phyloP scores from a whole-genome alignment of 495 filamentous ascomycete genomes.

The Hypoxylon lienhwacheense region DNA sequence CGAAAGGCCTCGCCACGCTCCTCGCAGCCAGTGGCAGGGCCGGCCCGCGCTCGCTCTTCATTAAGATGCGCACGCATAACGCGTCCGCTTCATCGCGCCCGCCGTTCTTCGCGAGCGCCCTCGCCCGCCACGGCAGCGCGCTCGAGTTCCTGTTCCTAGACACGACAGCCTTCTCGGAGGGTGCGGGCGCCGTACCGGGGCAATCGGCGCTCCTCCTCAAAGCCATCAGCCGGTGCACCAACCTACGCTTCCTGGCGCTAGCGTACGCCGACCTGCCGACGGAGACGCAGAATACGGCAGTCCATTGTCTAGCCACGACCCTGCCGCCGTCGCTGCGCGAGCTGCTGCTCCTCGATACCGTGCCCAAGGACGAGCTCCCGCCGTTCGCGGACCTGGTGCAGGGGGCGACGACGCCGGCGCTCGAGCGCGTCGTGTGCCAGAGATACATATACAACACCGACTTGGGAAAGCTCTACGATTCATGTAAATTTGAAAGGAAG shows the following conservation, averaged over 20 bases:
- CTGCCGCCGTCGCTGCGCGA: slow-evolving; percentile 6
- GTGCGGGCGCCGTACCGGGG: no score
- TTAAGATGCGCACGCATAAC: slow-evolving; percentile 4
- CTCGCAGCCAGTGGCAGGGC: background rate
- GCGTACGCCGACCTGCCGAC: background rate
- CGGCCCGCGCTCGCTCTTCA: slow-evolving; percentile 2
- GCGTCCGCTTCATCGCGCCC: background rate
- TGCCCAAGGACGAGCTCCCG: background rate
- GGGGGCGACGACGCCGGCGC: background rate
- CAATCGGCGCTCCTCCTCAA: no score
- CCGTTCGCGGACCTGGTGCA: background rate
- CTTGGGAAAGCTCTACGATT: background rate
- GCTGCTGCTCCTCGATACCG: background rate
- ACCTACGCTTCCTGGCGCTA: background rate
- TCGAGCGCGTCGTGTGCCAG: background rate
- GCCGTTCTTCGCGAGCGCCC: background rate
- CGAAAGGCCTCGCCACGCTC: background rate
- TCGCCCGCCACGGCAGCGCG: background rate
- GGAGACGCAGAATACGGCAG: background rate
- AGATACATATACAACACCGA: background rate
- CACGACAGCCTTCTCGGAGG: slow-evolving; percentile 4
- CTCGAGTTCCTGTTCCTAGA: background rate
- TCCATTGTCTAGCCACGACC: background rate
- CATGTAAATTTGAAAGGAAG: background rate
- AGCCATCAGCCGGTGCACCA: no score